Percentiles rank a stretch among this genome's conserved stretches.
These are phyloP conservation scores for Lepiota brunneoincarnata DNA, from an alignment of 768 basidiomycete genomes.

Conservation along the genomic window DNA sequence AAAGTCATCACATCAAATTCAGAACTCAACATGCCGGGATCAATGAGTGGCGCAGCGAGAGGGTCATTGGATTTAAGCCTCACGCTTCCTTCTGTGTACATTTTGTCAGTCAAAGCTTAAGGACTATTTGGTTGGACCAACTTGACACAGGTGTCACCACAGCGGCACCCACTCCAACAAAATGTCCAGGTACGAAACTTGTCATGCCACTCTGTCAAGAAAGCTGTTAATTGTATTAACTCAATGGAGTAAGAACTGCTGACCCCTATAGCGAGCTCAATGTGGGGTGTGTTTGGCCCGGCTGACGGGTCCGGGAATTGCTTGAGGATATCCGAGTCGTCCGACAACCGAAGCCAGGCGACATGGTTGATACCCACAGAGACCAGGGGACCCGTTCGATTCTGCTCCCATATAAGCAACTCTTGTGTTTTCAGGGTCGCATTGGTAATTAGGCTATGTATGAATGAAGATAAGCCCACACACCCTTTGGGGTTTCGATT, in stretches of 20 bases:
- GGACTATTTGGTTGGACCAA: background rate
- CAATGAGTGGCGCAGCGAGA: constrained; percentile 22
- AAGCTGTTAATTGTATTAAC: background rate
- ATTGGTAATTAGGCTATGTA: constrained; percentile 19
- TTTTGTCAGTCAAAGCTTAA: background rate
- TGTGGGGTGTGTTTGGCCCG: constrained; percentile 22
- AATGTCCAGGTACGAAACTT: constrained; percentile 22
- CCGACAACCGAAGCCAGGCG: constrained; percentile 20
- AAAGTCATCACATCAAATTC: constrained; percentile 22
- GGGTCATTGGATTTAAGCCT: constrained; percentile 11
- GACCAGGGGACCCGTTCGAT: constrained; percentile 20
- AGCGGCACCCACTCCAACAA: constrained; percentile 10
- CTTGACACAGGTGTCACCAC: constrained; percentile 11
- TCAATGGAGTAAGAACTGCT: background rate
- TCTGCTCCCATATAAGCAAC: constrained; percentile 21
- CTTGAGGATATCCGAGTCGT: constrained; percentile 19
- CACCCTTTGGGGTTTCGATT: background rate
- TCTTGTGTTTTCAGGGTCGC: constrained; percentile 20
- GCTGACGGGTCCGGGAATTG: constrained; percentile 21
- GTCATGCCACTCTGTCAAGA: constrained; percentile 17
- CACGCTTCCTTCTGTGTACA: constrained; percentile 7
- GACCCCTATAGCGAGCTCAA: constrained; percentile 18
- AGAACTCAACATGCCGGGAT: constrained; percentile 20
- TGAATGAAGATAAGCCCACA: background rate
- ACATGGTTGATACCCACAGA: constrained; percentile 21